Base-by-base conservation (phyloP, 2,329 filamentous ascomycete species). In the Plenodomus biglobosus region DNA sequence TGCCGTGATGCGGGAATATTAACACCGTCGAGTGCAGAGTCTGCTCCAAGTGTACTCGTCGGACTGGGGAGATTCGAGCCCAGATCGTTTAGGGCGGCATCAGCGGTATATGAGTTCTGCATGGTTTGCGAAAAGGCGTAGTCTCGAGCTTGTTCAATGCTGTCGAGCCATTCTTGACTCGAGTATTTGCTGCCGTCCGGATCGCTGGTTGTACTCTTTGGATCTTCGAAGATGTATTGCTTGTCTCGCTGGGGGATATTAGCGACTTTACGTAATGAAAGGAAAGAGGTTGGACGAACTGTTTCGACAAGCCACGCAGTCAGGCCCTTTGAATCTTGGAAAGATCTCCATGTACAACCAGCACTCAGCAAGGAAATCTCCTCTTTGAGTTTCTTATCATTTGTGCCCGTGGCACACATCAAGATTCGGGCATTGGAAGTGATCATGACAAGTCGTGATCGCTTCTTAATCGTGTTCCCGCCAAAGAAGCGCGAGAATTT, bases 401-500 rank as follows among this genome's bases (percentile, higher is more conserved):
- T 94, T 0, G 92, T 94, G 6, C 92, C 92, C 19, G 92, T 87
- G 4, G 94, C 89, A 11, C 90, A 92, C 65, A 99, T 80, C 40
- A 99, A 85, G 43, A 99, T 87, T 37, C 94, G 85, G 15, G 88
- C 94, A 61, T 88, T 90, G 1, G 90, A 95, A 2, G 94, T 99
- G 44, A 99, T 84, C 85, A 99, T 92, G 6, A 99, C 94, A 44
- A 99, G 78, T 39, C 94, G 83, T 69, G 96, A 91, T 56, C 92
- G 82, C 74, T 96, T 96, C 76, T 97, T 99, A 8, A 88, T 88
- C 8, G 88, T 90, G 65, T 85, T 92, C 44, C 91, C 90, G 22
- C 90, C 89, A 72, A 99, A 97, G 73, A 99, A 96, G 35, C 92
- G 85, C 1, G 92, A 88, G 55, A 99, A 85, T 68, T 96, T 96